These are phyloP conservation scores for Puccinia hordei DNA, from an alignment of 1,284 basidiomycete genomes.

Conservation along the genomic window DNA sequence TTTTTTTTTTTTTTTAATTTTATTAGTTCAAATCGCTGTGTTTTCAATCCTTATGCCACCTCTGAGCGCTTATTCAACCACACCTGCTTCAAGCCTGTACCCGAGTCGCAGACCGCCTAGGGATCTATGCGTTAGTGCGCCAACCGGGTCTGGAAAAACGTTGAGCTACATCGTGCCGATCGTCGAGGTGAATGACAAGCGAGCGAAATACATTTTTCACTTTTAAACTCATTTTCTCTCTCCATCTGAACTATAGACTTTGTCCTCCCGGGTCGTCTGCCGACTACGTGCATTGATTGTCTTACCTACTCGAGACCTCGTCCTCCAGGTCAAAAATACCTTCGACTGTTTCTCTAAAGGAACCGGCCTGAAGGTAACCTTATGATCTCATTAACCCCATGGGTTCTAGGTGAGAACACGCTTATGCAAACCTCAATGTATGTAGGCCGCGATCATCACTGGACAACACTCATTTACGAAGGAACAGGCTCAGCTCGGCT, in stretches of 20 bases:
- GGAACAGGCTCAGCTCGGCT: conserved; percentile 54
- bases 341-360: conserved; percentile 83
- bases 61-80: conserved; percentile 58
- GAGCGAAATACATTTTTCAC: conserved; percentile 19
- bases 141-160: conserved; percentile 96
- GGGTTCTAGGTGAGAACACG: conserved; percentile 51
- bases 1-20: conserved; percentile 48
- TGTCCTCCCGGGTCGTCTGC: conserved; percentile 74
- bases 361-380: conserved; percentile 74
- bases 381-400: background rate
- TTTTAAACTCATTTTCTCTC: too few relatives aligned
- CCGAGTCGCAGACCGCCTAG: conserved; percentile 70
- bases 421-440: background rate
- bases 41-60: conserved; percentile 72
- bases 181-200: conserved; percentile 68
- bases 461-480: conserved; percentile 58
- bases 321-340: conserved; percentile 85
- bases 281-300: conserved; percentile 87
- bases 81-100: conserved; percentile 64
- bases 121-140: conserved; percentile 94
- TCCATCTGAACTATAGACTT: conserved; percentile 63
- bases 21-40: conserved; percentile 76
- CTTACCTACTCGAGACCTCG: conserved; percentile 92
- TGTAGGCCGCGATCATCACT: conserved; percentile 53
- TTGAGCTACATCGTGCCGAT: conserved; percentile 91